Conservation (phyloP, 2,329 filamentous ascomycete genomes). For the Daldinia eschscholtzii region DNA sequence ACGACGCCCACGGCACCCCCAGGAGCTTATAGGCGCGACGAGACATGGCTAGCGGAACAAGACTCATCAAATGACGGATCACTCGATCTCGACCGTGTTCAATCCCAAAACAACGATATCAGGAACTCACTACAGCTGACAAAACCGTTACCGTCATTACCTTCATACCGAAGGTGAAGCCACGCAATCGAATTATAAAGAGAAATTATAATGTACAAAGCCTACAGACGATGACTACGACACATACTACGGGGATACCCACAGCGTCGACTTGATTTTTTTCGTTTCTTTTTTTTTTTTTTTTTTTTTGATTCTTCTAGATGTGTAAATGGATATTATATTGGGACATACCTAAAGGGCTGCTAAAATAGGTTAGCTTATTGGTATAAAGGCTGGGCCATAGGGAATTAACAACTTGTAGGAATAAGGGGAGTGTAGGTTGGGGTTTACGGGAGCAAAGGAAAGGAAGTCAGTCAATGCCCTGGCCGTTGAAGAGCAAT, state of each 20-base stretch:
- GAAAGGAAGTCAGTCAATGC: constrained; percentile 3
- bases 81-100: constrained; percentile 22
- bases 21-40: constrained; percentile 27
- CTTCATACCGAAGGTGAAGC: constrained; percentile 17
- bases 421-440: constrained; percentile 9
- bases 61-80: constrained; percentile 48
- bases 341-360: constrained; percentile 31
- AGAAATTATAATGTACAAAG: constrained; percentile 4
- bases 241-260: constrained; percentile 1
- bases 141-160: constrained; percentile 25
- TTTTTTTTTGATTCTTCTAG: constrained; percentile 28
- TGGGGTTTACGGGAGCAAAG: constrained; percentile 15
- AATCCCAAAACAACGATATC: constrained; percentile 9
- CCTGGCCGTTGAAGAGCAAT: constrained; percentile 17
- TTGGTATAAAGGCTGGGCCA: constrained; percentile 32
- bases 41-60: constrained; percentile 44
- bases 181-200: neutral
- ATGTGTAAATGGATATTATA: constrained; percentile 34
- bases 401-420: constrained; percentile 14
- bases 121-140: constrained; percentile 16
- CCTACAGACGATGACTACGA: constrained; percentile 10
- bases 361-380: constrained; percentile 20
- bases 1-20: constrained; percentile 32
- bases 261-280: constrained; percentile 17
- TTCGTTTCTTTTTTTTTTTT: constrained; percentile 20